phyloP scores from a whole-genome alignment of 2,329 filamentous ascomycete species.

The Eutypa lata region DNA sequence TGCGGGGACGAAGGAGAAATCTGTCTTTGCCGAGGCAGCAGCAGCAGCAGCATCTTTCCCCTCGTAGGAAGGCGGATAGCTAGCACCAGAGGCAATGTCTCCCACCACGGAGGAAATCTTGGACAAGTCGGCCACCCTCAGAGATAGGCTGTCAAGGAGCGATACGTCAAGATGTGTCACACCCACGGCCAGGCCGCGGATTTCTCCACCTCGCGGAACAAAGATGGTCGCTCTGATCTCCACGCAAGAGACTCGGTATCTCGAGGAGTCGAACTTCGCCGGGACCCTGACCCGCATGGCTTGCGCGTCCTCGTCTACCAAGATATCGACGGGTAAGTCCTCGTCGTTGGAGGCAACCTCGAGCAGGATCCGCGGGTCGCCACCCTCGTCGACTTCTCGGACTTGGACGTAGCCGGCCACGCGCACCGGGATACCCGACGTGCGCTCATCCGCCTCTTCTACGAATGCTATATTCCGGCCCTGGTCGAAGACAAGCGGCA shows the following conservation, averaged over 20 bases:
- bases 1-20: constrained; percentile 23
- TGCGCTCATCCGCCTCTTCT: constrained; percentile 31
- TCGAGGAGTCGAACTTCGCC: constrained; percentile 25
- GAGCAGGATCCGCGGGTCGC: constrained; percentile 37
- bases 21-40: neutral
- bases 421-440: constrained; percentile 26
- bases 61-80: constrained; percentile 19
- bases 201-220: constrained; percentile 37
- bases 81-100: constrained; percentile 33
- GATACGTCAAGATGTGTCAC: constrained; percentile 34
- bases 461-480: constrained; percentile 36
- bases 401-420: constrained; percentile 46
- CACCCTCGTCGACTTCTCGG: constrained; percentile 31
- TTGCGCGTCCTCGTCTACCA: constrained; percentile 34
- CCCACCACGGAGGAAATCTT: constrained; percentile 37
- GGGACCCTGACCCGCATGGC: constrained; percentile 38
- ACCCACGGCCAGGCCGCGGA: constrained; percentile 36
- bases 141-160: constrained; percentile 34
- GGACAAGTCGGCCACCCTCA: constrained; percentile 32
- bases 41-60: constrained; percentile 1
- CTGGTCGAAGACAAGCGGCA: constrained; percentile 33
- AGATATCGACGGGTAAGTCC: constrained; percentile 31
- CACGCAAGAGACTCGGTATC: constrained; percentile 39
- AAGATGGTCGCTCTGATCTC: constrained; percentile 45
- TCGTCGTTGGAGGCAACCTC: constrained; percentile 45